These are phyloP conservation scores for Oryza punctata DNA, from an alignment of 176 grass and related monocot species.

Conservation along the genomic window DNA sequence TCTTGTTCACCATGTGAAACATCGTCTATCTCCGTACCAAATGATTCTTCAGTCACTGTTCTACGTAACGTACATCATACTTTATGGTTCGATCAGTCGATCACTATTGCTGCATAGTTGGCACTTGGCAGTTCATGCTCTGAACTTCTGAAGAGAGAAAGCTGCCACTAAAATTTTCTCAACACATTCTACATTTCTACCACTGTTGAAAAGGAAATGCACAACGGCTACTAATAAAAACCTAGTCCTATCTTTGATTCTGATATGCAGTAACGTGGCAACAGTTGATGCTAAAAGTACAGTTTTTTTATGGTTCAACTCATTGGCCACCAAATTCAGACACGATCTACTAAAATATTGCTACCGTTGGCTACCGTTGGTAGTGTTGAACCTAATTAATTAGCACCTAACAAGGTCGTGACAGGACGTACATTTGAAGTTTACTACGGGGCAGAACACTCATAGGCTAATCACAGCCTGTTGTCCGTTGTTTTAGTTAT, in stretches of 20 bases:
- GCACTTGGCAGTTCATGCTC: background rate
- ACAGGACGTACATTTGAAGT: constrained; percentile 2
- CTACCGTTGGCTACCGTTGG: background rate
- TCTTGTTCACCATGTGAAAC: background rate
- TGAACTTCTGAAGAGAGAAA: background rate
- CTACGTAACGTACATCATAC: background rate
- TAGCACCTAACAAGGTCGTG: constrained; percentile 28
- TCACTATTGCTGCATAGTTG: background rate
- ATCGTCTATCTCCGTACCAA: background rate
- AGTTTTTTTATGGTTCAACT: background rate
- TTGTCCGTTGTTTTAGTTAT: constrained; percentile 1
- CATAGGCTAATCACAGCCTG: background rate
- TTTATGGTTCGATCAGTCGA: background rate
- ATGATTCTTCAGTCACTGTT: constrained; percentile 4
- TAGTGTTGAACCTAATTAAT: background rate
- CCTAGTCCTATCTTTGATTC: background rate
- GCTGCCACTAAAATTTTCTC: background rate
- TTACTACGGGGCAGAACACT: constrained; percentile 14
- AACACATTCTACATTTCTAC: background rate
- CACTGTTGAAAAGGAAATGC: background rate
- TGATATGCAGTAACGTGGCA: background rate
- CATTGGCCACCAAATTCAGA: background rate
- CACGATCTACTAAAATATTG: background rate
- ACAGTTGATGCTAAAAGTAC: background rate
- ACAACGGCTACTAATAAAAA: background rate